A percentile compares a stretch with the other conserved stretches of the same genome.
Conservation (phyloP, 176 grass and related monocot genomes). For the Cenchrus purpureus region DNA sequence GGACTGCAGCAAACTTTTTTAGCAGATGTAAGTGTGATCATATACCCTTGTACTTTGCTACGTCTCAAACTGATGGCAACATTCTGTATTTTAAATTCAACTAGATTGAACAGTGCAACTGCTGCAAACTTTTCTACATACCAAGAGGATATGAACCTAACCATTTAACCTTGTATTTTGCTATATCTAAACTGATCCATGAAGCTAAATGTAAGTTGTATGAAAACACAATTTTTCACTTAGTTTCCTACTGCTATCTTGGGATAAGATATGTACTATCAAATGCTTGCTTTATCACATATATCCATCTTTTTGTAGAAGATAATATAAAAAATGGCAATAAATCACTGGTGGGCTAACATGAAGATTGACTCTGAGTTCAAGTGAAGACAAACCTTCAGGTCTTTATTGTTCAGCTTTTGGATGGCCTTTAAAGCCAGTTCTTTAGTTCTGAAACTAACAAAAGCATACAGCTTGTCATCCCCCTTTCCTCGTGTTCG, state of each 20-base stretch:
- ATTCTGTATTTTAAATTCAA: neutral
- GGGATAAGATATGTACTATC: neutral
- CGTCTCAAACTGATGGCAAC: neutral
- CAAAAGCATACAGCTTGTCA: slow-evolving; percentile 77
- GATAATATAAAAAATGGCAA: neutral
- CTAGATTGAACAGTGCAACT: neutral
- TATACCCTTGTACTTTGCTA: neutral
- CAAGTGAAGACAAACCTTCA: slow-evolving; percentile 57
- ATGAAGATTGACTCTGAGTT: slow-evolving; percentile 17
- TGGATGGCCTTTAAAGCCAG: slow-evolving; percentile 74
- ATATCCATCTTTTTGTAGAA: neutral
- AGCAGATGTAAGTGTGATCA: neutral
- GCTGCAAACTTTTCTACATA: neutral
- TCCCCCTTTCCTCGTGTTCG: slow-evolving; percentile 72
- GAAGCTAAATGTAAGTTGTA: neutral
- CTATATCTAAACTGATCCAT: neutral
- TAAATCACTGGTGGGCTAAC: slow-evolving; percentile 4
- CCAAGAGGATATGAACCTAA: neutral
- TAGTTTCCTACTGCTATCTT: neutral
- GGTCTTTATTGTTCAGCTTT: slow-evolving; percentile 64
- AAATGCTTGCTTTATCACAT: neutral
- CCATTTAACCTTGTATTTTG: neutral
- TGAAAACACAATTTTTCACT: neutral
- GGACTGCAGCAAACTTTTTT: neutral
- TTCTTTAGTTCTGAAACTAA: slow-evolving; percentile 71